Evolutionary conservation across 2,329 filamentous ascomycete species (phyloP).

Genomic region (Pseudogymnoascus sp.): DNA sequence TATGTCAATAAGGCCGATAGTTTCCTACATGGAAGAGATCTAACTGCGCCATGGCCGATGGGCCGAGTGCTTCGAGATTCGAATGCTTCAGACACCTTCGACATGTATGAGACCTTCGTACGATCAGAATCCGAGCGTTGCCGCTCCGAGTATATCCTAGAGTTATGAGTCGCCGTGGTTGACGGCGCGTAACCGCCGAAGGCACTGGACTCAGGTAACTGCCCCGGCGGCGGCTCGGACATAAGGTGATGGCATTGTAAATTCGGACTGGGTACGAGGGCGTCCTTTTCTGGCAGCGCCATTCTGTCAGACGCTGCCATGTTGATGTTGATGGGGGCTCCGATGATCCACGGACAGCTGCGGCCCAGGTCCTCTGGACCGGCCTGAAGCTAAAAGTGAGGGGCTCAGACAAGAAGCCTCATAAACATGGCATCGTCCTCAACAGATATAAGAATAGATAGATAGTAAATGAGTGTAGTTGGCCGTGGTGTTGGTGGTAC

Average conservation of each 20-base stretch:
- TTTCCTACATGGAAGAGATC: background rate
- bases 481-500: background rate
- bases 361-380: background rate
- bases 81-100: background rate
- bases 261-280: background rate
- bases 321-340: background rate
- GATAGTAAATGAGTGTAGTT: background rate
- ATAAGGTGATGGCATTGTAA: background rate
- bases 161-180: background rate
- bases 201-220: background rate
- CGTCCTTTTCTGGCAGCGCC: slow-evolving; percentile 3
- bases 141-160: background rate
- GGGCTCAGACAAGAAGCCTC: slow-evolving; percentile 1
- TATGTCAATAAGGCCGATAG: background rate
- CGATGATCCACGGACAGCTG: background rate
- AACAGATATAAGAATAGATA: slow-evolving; percentile 9
- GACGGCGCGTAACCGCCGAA: background rate
- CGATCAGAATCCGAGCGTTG: slow-evolving; percentile 4
- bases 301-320: slow-evolving; percentile 6
- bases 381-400: slow-evolving; percentile 2
- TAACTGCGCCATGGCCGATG: background rate
- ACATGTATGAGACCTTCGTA: background rate
- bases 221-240: background rate
- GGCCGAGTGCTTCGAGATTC: background rate
- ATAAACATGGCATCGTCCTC: background rate